Evolutionary conservation across 257 asterid species (phyloP).

Genomic region (Gardenia jasminoides): DNA sequence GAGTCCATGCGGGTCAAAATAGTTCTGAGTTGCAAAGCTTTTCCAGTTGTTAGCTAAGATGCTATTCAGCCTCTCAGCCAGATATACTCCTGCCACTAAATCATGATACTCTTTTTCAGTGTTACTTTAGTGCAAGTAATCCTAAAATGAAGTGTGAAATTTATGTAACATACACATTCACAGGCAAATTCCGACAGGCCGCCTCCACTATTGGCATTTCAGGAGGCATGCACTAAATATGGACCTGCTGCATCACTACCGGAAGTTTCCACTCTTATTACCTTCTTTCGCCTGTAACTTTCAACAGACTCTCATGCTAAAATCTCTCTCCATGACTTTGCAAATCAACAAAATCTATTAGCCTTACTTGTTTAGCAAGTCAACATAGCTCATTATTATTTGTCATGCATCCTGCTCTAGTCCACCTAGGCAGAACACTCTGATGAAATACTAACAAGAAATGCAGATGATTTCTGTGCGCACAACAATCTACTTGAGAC

Average conservation of each 20-base stretch:
- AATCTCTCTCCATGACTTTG: neutral
- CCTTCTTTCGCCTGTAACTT: neutral
- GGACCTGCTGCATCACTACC: neutral
- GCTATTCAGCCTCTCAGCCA: slow-evolving; percentile 77
- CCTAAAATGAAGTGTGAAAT: neutral
- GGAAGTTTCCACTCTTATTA: neutral
- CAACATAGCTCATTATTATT: neutral
- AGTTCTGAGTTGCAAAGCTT: slow-evolving; percentile 89
- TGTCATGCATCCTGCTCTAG: neutral
- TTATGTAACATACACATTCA: neutral
- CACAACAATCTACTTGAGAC: neutral
- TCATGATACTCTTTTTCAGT: slow-evolving; percentile 1
- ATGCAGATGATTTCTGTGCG: too few species aligned
- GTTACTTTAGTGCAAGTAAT: neutral
- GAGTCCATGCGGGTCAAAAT: slow-evolving; percentile 75
- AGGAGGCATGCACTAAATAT: neutral
- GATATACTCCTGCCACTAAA: slow-evolving; percentile 86
- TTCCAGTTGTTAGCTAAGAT: slow-evolving; percentile 76
- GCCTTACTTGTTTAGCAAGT: neutral
- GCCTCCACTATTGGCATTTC: neutral
- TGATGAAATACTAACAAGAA: too few species aligned
- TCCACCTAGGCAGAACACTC: neutral
- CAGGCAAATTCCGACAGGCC: neutral
- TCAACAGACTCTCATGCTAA: neutral
- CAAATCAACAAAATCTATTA: neutral